These are phyloP conservation scores for Kodamaea alishanica DNA, from an alignment of 1,139 yeast genomes.

Conservation along the genomic window DNA sequence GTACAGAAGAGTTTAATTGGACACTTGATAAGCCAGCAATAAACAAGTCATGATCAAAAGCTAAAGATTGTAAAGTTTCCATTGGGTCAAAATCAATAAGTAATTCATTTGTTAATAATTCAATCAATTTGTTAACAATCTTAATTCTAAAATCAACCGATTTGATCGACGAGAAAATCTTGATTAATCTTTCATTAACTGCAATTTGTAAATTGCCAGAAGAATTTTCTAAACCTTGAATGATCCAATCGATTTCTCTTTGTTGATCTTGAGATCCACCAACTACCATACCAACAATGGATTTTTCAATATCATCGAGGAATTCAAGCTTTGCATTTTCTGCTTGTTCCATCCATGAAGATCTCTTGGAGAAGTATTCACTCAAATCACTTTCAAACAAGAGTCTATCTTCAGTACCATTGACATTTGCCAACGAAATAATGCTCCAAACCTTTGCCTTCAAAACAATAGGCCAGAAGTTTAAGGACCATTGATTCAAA, in stretches of 20 bases:
- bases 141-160: conserved; percentile 53
- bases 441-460: conserved; percentile 36
- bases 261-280: conserved; percentile 44
- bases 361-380: conserved; percentile 35
- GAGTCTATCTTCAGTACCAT: conserved; percentile 30
- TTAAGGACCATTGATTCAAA: conserved; percentile 43
- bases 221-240: conserved; percentile 45
- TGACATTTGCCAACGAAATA: conserved; percentile 20
- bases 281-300: conserved; percentile 56
- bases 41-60: conserved; percentile 45
- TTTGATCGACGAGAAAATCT: conserved; percentile 52
- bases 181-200: conserved; percentile 51
- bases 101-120: conserved; percentile 42
- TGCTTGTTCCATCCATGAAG: conserved; percentile 43
- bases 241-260: conserved; percentile 61
- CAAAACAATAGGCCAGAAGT: conserved; percentile 29
- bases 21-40: conserved; percentile 48
- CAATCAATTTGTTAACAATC: conserved; percentile 59
- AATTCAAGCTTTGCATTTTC: conserved; percentile 43
- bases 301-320: conserved; percentile 49
- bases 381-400: conserved; percentile 31
- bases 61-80: conserved; percentile 47
- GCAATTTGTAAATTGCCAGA: conserved; percentile 47
- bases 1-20: conserved; percentile 42
- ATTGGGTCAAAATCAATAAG: conserved; percentile 50